Evolutionary conservation across 2,329 filamentous ascomycete species (phyloP).

Genomic region (Penicillium sp.): DNA sequence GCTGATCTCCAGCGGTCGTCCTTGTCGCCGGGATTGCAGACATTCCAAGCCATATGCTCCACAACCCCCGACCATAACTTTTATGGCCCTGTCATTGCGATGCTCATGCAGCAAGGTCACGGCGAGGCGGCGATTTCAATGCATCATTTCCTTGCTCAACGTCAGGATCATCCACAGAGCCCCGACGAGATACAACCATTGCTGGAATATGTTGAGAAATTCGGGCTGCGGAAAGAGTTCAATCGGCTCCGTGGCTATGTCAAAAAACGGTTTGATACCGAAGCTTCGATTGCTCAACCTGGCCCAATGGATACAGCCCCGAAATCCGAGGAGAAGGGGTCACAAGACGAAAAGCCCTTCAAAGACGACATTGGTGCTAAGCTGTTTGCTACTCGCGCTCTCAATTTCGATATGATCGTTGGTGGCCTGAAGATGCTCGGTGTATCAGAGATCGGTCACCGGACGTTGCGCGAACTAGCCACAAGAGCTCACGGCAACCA

Average conservation of each 20-base stretch:
- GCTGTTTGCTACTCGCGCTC: constrained; percentile 74
- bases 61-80: constrained; percentile 37
- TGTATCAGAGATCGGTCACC: constrained; percentile 67
- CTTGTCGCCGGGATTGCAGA: constrained; percentile 27
- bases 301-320: background rate
- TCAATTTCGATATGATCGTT: constrained; percentile 70
- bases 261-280: constrained; percentile 20
- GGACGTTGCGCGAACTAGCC: constrained; percentile 74
- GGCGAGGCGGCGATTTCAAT: constrained; percentile 44
- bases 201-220: constrained; percentile 38
- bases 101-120: constrained; percentile 38
- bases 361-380: constrained; percentile 72
- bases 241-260: constrained; percentile 22
- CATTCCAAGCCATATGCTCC: constrained; percentile 45
- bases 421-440: constrained; percentile 68
- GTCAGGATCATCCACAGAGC: constrained; percentile 42
- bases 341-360: constrained; percentile 46
- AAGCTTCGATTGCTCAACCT: constrained; percentile 4
- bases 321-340: constrained; percentile 1
- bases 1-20: constrained; percentile 7
- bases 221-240: constrained; percentile 27
- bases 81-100: constrained; percentile 45
- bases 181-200: constrained; percentile 41
- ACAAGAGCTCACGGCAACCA: constrained; percentile 58
- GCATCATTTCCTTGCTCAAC: constrained; percentile 45